phyloP scores from a whole-genome alignment of 1,284 basidiomycete genomes.

The Fistulina hepatica region DNA sequence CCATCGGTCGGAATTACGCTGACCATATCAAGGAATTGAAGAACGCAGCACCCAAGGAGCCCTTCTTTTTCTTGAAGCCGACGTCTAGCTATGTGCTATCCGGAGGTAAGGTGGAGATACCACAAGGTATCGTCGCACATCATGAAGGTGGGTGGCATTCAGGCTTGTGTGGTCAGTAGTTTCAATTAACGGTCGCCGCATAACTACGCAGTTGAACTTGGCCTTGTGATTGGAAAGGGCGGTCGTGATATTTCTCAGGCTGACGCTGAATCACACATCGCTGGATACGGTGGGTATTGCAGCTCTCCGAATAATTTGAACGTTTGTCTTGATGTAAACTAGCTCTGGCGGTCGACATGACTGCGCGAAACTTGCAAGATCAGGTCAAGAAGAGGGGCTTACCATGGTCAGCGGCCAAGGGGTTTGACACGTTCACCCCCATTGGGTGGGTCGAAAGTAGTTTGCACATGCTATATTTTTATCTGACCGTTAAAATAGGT shows the following conservation, averaged over 20 bases:
- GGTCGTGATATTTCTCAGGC: slow-evolving; percentile 73
- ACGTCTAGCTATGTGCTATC: slow-evolving; percentile 81
- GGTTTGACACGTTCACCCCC: slow-evolving; percentile 84
- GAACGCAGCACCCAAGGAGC: slow-evolving; percentile 85
- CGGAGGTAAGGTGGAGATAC: slow-evolving; percentile 78
- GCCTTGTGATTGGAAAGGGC: slow-evolving; percentile 83
- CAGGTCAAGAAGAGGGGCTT: slow-evolving; percentile 86
- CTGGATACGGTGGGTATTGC: slow-evolving; percentile 71
- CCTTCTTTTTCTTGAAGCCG: slow-evolving; percentile 98
- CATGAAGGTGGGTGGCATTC: slow-evolving; percentile 75
- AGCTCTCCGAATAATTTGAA: slow-evolving; percentile 3
- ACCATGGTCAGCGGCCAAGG: slow-evolving; percentile 90
- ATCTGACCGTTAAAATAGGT: slow-evolving; percentile 30
- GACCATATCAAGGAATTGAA: slow-evolving; percentile 90
- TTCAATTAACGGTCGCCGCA: background rate
- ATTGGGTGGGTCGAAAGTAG: slow-evolving; percentile 42
- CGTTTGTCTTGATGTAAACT: slow-evolving; percentile 2
- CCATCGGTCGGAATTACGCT: slow-evolving; percentile 78
- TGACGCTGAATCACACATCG: slow-evolving; percentile 70
- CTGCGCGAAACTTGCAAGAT: slow-evolving; percentile 91
- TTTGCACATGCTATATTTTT: background rate
- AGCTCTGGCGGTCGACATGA: slow-evolving; percentile 95
- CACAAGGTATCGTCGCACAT: slow-evolving; percentile 74
- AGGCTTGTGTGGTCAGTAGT: background rate
- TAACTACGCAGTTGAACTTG: slow-evolving; percentile 75